Base-by-base conservation (phyloP, 345 rosid species). In the Xanthoceras sorbifolium region DNA sequence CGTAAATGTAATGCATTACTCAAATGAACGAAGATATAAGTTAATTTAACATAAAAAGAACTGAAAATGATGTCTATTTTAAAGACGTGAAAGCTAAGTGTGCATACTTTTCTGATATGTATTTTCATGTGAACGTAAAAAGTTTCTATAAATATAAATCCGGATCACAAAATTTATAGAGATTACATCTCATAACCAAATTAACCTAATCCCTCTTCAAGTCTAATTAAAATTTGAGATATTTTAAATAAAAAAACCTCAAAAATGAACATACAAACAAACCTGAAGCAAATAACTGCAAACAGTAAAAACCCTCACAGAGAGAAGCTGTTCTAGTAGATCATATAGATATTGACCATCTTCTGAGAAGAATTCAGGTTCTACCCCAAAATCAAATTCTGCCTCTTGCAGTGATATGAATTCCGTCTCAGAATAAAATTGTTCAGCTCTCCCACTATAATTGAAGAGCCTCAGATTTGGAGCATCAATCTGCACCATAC, bases 261-360 rank as follows among this genome's bases (percentile, higher is more conserved):
- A 15, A 14, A 42, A 54, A 11, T 40, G 10, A 52, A 8, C 1
- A 25, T 15, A 4, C 8, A 25, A 36, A n/a, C 26, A 0, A n/a
- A 86, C 86, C 86, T 88, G 87, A 73, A 84, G 71, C 48, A 80
- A 55, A 57, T 57, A 84, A 66, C 80, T 76, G 72, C 85, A 80
- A 1, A 79, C 77, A 0, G 80, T 79, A 76, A 82, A 69, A 22
- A 40, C 50, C n/a, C 14, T 70, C 32, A 69, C 88, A 25, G 72
- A 6, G 1, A 28, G 25, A 59, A 85, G 63, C 26, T 79, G 61
- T 28, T 57, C 60, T 12, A 84, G 11, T 15, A 88, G 73, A 3
- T 73, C 78, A 32, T 59, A 74, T 0, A 86, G 67, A 23, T 63
- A 8, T 0, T 40, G 12, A 14, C 80, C 86, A 62, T 12, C 9